These are phyloP conservation scores for Discostella pseudostelligera DNA, from an alignment of 108 stramenopile genomes.

Conservation along the genomic window DNA sequence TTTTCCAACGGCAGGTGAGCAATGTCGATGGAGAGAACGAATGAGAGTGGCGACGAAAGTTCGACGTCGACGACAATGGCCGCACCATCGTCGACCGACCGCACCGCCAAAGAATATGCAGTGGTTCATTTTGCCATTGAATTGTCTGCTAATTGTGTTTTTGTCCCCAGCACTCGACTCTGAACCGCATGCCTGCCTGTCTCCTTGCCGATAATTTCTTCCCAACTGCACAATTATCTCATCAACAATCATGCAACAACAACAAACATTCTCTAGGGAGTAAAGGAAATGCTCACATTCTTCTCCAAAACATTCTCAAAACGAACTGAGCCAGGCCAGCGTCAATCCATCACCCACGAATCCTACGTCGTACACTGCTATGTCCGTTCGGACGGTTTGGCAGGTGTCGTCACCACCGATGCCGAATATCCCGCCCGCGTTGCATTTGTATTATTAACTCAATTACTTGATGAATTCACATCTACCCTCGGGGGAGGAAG, in stretches of 20 bases:
- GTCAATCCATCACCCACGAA: constrained; percentile 96
- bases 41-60: too few relatives aligned
- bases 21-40: not conserved
- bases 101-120: too few relatives aligned
- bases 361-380: constrained; percentile 98
- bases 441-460: constrained; percentile 94
- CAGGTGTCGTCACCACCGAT: constrained; percentile 92
- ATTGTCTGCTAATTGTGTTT: too few relatives aligned
- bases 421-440: constrained; percentile 97
- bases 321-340: constrained; percentile 95
- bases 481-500: constrained; percentile 57
- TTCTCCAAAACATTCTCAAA: constrained; percentile 97
- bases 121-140: too few relatives aligned
- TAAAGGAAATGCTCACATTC: constrained; percentile 97
- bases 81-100: too few relatives aligned
- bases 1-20: constrained; percentile 86
- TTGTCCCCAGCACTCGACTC: too few relatives aligned
- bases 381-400: constrained; percentile 94
- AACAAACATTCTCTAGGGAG: constrained; percentile 49
- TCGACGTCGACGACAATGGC: too few relatives aligned
- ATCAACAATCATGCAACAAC: too few relatives aligned
- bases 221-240: too few relatives aligned
- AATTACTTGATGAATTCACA: constrained; percentile 94
- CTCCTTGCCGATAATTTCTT: too few relatives aligned
- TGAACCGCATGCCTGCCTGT: too few relatives aligned